A percentile compares a stretch with the other conserved stretches of the same genome.
These are phyloP conservation scores for Taphrina deformans DNA, from an alignment of 1,139 yeast genomes.

Conservation along the genomic window DNA sequence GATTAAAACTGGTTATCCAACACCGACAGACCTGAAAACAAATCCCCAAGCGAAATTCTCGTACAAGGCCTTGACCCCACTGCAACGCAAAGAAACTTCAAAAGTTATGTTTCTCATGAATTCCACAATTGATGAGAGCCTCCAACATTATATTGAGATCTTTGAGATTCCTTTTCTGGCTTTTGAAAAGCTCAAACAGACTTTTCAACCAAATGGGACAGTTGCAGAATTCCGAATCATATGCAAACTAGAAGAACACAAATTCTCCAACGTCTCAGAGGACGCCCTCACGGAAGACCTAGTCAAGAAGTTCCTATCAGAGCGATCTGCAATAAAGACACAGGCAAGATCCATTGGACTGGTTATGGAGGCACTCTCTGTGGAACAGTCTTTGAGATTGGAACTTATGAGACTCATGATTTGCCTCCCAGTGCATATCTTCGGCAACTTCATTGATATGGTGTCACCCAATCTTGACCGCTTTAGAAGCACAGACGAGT, in stretches of 20 bases:
- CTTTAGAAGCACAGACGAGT: not conserved
- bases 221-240: not conserved
- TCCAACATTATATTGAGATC: not conserved
- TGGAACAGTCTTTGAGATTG: not conserved
- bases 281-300: too few relatives aligned
- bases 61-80: too few relatives aligned
- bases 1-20: too few relatives aligned
- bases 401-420: not conserved
- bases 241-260: not conserved
- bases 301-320: not conserved
- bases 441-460: not conserved
- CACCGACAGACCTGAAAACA: too few relatives aligned
- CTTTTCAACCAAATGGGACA: not conserved
- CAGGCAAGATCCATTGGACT: not conserved
- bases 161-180: not conserved
- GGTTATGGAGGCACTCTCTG: not conserved
- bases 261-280: too few relatives aligned
- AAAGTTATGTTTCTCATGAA: not conserved
- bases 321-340: not conserved
- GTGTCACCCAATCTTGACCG: not conserved
- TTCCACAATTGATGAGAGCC: not conserved
- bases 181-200: not conserved
- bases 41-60: too few relatives aligned
- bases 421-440: not conserved
- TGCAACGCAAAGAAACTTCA: not conserved